Base-by-base conservation (phyloP, 1,284 basidiomycete species). In the Mycena citricolor region DNA sequence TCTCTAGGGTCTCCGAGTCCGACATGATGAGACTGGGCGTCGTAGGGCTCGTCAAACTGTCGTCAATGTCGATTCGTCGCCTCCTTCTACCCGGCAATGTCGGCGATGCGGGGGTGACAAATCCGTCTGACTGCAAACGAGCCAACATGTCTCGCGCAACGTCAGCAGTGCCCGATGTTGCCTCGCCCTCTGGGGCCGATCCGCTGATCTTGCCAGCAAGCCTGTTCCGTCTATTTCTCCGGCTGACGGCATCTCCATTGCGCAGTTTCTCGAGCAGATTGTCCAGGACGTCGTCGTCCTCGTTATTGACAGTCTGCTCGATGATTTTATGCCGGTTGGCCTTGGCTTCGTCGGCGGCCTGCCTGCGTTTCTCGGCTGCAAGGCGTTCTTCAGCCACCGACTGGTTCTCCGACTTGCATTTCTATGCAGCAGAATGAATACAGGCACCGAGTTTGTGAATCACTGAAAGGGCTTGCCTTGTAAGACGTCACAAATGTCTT, bases 401-500 rank as follows among this genome's bases (percentile, higher is more conserved):
- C 56, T 77, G 75, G 59, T 94, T 94, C 35, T 93, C 88, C 14
- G 63, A 54, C 62, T 86, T 85, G 63, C 89, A 94, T 86, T 91
- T 92, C 90, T 94, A 55, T n/a, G 44, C 7, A 25, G 25, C 22
- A 23, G 32, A 43, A 55, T 8, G 42, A 28, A 32, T 53, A 42
- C 33, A 44, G 38, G 31, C 21, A 16, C 7, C 33, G 12, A 22
- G n/a, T 21, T 42, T 11, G 22, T 21, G 13, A 4, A 34, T 49
- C 22, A 28, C 4, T 20, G 20, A 59, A 74, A n/a, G n/a, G n/a
- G n/a, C n/a, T 49, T 53, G 90, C 91, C 76, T 79, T 86, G 66
- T 94, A 97, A 1, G 92, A 94, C 0, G 87, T 93, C 19, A 93
- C 79, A 58, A 97, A 97, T 2, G 90, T 94, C 68, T 94, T 92